Conservation (phyloP, 1,284 basidiomycete genomes). For the Ceratobasidium sp. region DNA sequence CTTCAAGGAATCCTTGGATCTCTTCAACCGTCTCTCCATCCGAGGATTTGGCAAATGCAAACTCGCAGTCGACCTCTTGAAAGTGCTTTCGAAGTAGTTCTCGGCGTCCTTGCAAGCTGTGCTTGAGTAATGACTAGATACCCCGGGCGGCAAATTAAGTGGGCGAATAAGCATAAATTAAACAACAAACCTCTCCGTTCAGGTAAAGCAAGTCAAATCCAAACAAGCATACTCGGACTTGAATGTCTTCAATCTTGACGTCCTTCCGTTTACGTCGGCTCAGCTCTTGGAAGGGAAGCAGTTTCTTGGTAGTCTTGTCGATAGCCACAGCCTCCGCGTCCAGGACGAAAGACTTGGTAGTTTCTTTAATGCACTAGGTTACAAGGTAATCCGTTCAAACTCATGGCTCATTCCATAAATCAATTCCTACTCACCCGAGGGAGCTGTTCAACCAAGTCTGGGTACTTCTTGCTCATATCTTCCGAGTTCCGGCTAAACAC, state of each 20-base stretch:
- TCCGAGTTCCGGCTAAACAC: slow-evolving; percentile 99
- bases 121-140: slow-evolving; percentile 60
- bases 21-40: slow-evolving; percentile 93
- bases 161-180: not conserved
- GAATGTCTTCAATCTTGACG: slow-evolving; percentile 96
- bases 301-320: slow-evolving; percentile 82
- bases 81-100: slow-evolving; percentile 85
- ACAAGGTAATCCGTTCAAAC: slow-evolving; percentile 32
- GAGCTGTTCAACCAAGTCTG: slow-evolving; percentile 94
- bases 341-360: slow-evolving; percentile 88
- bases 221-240: slow-evolving; percentile 95
- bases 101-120: slow-evolving; percentile 79
- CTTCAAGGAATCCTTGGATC: slow-evolving; percentile 94
- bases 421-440: slow-evolving; percentile 72
- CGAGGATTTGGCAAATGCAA: slow-evolving; percentile 91
- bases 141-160: not conserved
- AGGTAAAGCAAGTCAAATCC: slow-evolving; percentile 96
- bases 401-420: slow-evolving; percentile 3
- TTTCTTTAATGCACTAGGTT: slow-evolving; percentile 82
- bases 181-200: slow-evolving; percentile 84
- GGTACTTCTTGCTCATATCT: slow-evolving; percentile 99
- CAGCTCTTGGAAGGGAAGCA: slow-evolving; percentile 98
- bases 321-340: slow-evolving; percentile 98
- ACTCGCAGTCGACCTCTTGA: slow-evolving; percentile 86
- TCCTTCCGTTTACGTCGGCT: slow-evolving; percentile 97